Base-by-base conservation (phyloP, 75 land plant genomes). In the Pinus albicaulis region DNA sequence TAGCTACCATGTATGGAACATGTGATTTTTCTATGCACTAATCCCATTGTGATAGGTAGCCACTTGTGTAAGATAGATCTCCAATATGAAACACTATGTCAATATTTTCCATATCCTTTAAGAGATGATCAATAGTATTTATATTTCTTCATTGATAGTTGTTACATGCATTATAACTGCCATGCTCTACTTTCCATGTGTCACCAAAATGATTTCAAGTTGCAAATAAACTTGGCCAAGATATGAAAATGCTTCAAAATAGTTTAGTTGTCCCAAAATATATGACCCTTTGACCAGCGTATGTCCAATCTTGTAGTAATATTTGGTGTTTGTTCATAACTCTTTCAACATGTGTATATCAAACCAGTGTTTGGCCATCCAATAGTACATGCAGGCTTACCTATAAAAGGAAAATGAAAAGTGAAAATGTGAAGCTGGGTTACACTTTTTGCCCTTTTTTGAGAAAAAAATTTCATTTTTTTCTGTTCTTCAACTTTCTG, bases 41-140 rank as follows among this genome's bases (percentile, higher is more conserved):
- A 74, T 96, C 96, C 99, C 99, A 96, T 76, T 96, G 88, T 28
- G 96, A 93, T n/a, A 93, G 70, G 58, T 93, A 96, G 19, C 99
- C 96, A 86, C 91, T 90, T 55, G 96, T 93, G 76, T 95, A 92
- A 69, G 78, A 66, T 20, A 96, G 68, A 59, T 96, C 99, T 75
- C 99, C 96, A 77, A 88, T 93, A 76, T 90, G 90, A 63, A 93
- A 84, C 36, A 93, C 90, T 20, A 91, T 80, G 73, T 95, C 96
- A 76, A 86, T 79, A 57, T 95, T 93, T 61, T 88, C 82, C 80
- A 95, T 69, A 76, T 95, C 96, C 44, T 82, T 57, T 16, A 88
- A 76, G 20, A 95, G 86, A 69, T 85, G 88, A 63, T 82, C 85
- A 20, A 96, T 91, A 19, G 95, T 92, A 75, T 89, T 93, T 5